Conservation (phyloP, 1,139 yeast genomes). For the Wickerhamomyces sp. region DNA sequence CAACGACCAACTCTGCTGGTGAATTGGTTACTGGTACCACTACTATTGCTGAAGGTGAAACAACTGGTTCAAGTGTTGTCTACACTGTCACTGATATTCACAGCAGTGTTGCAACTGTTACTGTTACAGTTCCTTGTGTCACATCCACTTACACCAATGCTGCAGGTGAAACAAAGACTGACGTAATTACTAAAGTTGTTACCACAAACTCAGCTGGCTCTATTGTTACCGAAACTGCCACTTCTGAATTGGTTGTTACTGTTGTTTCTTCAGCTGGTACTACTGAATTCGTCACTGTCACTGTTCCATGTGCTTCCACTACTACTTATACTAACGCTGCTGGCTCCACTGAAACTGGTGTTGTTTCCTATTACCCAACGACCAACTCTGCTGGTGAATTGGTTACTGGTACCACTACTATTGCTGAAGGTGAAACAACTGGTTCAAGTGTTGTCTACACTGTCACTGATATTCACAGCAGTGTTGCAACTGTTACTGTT, state of each 20-base stretch:
- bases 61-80: background rate
- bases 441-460: background rate
- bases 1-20: constrained; percentile 4
- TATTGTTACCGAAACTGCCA: background rate
- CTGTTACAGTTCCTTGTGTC: background rate
- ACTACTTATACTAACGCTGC: background rate
- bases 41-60: background rate
- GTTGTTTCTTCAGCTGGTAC: background rate
- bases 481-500: constrained; percentile 1
- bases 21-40: constrained; percentile 2
- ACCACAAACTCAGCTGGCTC: background rate
- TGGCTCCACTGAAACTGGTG: constrained; percentile 1
- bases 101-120: background rate
- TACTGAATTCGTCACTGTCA: background rate
- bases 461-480: background rate
- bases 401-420: constrained; percentile 2
- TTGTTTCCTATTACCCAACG: constrained; percentile 1
- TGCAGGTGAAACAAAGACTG: background rate
- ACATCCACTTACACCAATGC: background rate
- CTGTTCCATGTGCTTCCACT: constrained; percentile 1
- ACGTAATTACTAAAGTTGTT: background rate
- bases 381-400: constrained; percentile 1
- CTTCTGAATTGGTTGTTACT: background rate
- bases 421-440: background rate
- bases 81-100: background rate